Base-by-base conservation (phyloP, 768 basidiomycete genomes). In the Hygrocybe coccinea region DNA sequence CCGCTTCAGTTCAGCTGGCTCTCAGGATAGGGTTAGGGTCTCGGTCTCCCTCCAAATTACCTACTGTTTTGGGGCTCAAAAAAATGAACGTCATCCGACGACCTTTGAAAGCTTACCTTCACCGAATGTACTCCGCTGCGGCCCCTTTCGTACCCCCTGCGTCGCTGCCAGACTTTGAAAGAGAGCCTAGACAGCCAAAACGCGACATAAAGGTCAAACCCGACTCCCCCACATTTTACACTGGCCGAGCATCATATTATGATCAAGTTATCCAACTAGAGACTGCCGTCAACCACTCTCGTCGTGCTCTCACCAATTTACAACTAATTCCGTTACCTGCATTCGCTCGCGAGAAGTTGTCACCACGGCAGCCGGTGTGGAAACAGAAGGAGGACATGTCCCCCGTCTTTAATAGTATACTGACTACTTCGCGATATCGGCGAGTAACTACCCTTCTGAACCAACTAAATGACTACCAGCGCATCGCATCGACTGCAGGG, bases 281-380 rank as follows among this genome's bases (percentile, higher is more conserved):
- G 64, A 72, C 72, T 10, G 85, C 88, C 50, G 76, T 89, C 29
- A 67, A 75, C 25, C 71, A 77, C 41, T 73, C 85, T 3, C 82
- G 83, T n/a, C 66, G 68, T 2, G 79, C 81, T 2, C 80, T 95
- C 21, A 81, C 81, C 48, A 67, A 74, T 15, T 73, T 84, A 34
- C 80, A 89, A 59, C 82, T 95, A 33, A 78, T 87, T 21, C 93
- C 94, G 15, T 81, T 95, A 43, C 92, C 94, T 6, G 73, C 74
- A 10, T 88, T 85, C 65, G 83, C 85, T 44, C 78, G 78, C 60
- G 76, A 74, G 48, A 75, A 79, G 35, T 69, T 91, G 24, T 81
- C 84, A 9, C 73, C 77, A 4, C 76, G 84, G 2, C 77, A 76
- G 8, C 76, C 83, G 15, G 78, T 84, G 11, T 95, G 91, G 91